phyloP scores from a whole-genome alignment of 1,284 basidiomycete species.

The Melanopsichium pennsylvanicum region DNA sequence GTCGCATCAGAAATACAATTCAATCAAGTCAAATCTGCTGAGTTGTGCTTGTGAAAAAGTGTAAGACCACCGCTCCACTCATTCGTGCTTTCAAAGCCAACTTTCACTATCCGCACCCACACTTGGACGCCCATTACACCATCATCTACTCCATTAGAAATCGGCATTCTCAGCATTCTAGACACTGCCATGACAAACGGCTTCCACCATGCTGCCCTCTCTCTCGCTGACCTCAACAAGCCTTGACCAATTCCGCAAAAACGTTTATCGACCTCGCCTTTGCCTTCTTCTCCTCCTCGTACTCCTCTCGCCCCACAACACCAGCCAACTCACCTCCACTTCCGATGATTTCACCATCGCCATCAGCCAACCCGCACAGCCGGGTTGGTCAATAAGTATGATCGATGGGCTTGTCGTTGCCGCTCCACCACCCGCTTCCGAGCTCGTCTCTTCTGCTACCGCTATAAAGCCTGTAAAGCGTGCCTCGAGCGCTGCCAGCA shows the following conservation, averaged over 20 bases:
- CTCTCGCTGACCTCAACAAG: conserved; percentile 32
- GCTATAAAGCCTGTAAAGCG: not conserved
- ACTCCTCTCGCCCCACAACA: conserved; percentile 38
- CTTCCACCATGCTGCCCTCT: conserved; percentile 35
- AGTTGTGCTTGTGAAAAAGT: no score
- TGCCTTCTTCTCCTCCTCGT: conserved; percentile 43
- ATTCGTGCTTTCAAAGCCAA: no score
- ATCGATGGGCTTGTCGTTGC: conserved; percentile 41
- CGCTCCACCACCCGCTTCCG: conserved; percentile 15
- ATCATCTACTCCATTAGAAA: no score
- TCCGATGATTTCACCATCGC: conserved; percentile 1
- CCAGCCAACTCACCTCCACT: conserved; percentile 23
- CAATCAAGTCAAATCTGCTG: no score
- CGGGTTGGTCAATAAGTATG: conserved; percentile 32
- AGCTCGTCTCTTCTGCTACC: conserved; percentile 1
- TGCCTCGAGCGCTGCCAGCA: no score
- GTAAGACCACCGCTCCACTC: no score
- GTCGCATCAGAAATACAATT: no score
- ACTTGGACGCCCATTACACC: no score
- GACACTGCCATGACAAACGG: no score
- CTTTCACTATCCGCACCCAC: no score
- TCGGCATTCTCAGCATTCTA: no score
- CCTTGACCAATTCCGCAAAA: conserved; percentile 44
- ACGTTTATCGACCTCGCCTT: conserved; percentile 48
- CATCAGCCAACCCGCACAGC: conserved; percentile 25